phyloP scores from a whole-genome alignment of 768 basidiomycete genomes.

The Steccherinum ochraceum region DNA sequence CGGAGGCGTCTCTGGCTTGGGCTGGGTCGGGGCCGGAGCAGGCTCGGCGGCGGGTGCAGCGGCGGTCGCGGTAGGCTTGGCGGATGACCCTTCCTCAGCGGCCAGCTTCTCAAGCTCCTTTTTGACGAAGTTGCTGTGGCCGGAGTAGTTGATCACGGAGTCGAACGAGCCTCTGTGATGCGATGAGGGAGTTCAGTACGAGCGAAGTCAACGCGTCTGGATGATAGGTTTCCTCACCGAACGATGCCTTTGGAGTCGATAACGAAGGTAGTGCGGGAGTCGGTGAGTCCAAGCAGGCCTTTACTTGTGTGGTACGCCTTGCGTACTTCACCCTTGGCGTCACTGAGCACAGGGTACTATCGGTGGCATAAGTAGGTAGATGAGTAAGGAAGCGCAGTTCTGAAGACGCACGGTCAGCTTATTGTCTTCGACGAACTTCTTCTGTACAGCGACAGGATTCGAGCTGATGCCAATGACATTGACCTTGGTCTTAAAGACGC shows the following conservation, averaged over 20 bases:
- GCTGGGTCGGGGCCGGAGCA: constrained; percentile 4
- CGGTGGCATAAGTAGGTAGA: too few relatives aligned
- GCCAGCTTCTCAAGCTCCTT: constrained; percentile 56
- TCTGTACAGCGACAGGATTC: constrained; percentile 68
- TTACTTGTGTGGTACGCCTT: constrained; percentile 63
- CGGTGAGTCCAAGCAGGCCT: constrained; percentile 57
- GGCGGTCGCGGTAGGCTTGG: constrained; percentile 10
- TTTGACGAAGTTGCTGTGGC: constrained; percentile 66
- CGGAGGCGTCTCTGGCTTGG: not conserved
- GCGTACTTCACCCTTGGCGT: constrained; percentile 53
- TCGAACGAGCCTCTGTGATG: constrained; percentile 48
- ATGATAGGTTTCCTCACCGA: constrained; percentile 36
- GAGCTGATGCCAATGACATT: constrained; percentile 69
- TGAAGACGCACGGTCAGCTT: constrained; percentile 47
- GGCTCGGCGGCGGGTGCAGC: constrained; percentile 11
- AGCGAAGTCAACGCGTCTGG: constrained; percentile 1
- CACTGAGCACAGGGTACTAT: constrained; percentile 81
- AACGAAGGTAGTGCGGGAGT: constrained; percentile 68
- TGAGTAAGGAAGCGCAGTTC: not conserved
- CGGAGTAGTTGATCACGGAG: constrained; percentile 53
- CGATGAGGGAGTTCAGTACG: constrained; percentile 2
- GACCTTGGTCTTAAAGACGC: constrained; percentile 59
- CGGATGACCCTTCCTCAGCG: constrained; percentile 28
- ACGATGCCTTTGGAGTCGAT: constrained; percentile 68
- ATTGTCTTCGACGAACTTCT: constrained; percentile 65